Percentiles rank a stretch among this genome's conserved stretches.
Evolutionary conservation across 768 basidiomycete species (phyloP).

Genomic region (Gelatoporia subvermispora): DNA sequence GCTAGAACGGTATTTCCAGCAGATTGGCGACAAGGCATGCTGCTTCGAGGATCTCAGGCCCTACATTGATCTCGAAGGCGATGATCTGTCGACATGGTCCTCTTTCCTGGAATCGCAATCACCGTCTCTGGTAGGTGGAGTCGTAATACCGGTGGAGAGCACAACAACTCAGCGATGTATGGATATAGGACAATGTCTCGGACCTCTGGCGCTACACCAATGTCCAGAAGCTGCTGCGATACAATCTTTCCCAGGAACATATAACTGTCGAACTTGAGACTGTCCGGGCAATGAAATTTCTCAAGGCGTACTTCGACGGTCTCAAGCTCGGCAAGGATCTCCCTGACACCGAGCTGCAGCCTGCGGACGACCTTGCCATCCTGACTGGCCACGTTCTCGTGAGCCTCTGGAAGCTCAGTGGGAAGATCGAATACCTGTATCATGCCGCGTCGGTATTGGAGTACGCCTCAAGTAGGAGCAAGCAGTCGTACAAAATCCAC

Average conservation of each 20-base stretch:
- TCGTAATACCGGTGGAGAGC: background rate
- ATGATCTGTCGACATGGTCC: slow-evolving; percentile 47
- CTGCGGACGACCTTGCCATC: slow-evolving; percentile 79
- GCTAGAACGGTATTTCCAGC: slow-evolving; percentile 64
- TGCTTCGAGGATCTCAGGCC: slow-evolving; percentile 83
- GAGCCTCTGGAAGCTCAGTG: slow-evolving; percentile 53
- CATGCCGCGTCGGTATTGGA: slow-evolving; percentile 66
- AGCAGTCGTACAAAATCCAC: slow-evolving; percentile 74
- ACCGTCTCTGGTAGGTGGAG: slow-evolving; percentile 38
- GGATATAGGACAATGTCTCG: slow-evolving; percentile 37
- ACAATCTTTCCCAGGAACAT: slow-evolving; percentile 44
- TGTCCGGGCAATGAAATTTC: slow-evolving; percentile 45
- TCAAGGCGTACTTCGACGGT: slow-evolving; percentile 59
- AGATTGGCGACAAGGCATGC: slow-evolving; percentile 76
- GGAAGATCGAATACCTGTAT: slow-evolving; percentile 54
- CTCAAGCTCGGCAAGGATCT: slow-evolving; percentile 64
- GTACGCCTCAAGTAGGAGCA: slow-evolving; percentile 65
- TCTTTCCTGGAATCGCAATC: slow-evolving; percentile 46
- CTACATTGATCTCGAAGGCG: slow-evolving; percentile 49
- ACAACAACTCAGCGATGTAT: background rate
- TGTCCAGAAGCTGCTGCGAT: slow-evolving; percentile 67
- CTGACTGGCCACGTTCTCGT: slow-evolving; percentile 68
- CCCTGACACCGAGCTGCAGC: slow-evolving; percentile 76
- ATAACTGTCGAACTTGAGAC: slow-evolving; percentile 55
- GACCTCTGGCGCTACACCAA: slow-evolving; percentile 69